These are phyloP conservation scores for Colletotrichum liriopes DNA, from an alignment of 2,329 filamentous ascomycete genomes.

Conservation along the genomic window DNA sequence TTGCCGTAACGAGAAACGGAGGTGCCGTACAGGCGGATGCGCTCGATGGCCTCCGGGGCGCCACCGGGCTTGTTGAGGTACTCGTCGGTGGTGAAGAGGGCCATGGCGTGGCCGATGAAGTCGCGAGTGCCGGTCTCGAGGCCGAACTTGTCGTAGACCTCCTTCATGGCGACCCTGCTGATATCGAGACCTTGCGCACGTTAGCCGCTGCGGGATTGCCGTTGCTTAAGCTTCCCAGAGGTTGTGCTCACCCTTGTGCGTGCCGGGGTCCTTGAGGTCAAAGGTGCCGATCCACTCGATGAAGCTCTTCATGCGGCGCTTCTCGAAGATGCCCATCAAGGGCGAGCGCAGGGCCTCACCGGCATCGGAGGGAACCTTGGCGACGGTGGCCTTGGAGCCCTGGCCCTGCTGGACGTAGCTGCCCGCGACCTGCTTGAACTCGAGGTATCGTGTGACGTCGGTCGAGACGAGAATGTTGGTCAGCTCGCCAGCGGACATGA, in stretches of 20 bases:
- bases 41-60: slow-evolving; percentile 89
- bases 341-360: slow-evolving; percentile 91
- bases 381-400: slow-evolving; percentile 88
- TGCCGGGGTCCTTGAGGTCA: slow-evolving; percentile 83
- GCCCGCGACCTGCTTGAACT: slow-evolving; percentile 95
- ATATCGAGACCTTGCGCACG: slow-evolving; percentile 80
- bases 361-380: slow-evolving; percentile 96
- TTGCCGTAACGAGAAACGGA: slow-evolving; percentile 98
- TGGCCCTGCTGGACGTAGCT: slow-evolving; percentile 95
- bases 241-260: slow-evolving; percentile 83
- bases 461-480: slow-evolving; percentile 99
- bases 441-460: slow-evolving; percentile 89
- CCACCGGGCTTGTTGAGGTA: slow-evolving; percentile 83
- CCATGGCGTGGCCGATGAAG: slow-evolving; percentile 99
- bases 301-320: slow-evolving; percentile 96
- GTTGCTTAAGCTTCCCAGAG: not conserved
- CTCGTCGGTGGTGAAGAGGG: slow-evolving; percentile 90
- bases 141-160: slow-evolving; percentile 98
- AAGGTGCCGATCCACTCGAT: slow-evolving; percentile 95
- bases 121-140: slow-evolving; percentile 91
- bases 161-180: slow-evolving; percentile 88
- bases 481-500: slow-evolving; percentile 98
- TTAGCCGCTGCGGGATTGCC: not conserved
- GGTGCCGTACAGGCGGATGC: slow-evolving; percentile 96
- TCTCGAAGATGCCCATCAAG: slow-evolving; percentile 98